Evolutionary conservation across 2,329 filamentous ascomycete species (phyloP).

Genomic region (Fusarium longipes): DNA sequence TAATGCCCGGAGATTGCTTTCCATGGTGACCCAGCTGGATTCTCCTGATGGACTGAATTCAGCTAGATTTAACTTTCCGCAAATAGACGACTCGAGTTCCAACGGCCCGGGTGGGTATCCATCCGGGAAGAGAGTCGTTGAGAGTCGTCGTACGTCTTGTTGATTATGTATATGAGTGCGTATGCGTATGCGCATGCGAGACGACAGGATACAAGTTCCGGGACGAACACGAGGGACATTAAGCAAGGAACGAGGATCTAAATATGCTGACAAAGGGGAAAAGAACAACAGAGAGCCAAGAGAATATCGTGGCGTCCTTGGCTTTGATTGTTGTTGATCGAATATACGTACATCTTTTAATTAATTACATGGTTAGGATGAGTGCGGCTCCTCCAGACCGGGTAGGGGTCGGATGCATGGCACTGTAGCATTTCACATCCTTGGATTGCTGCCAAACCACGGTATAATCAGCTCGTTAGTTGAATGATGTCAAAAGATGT

Average conservation of each 20-base stretch:
- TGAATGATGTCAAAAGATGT: slow-evolving; percentile 1
- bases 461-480: neutral
- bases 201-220: slow-evolving; percentile 14
- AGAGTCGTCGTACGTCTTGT: slow-evolving; percentile 33
- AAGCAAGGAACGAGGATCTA: slow-evolving; percentile 18
- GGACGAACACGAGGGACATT: slow-evolving; percentile 29
- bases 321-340: slow-evolving; percentile 8
- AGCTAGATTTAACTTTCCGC: slow-evolving; percentile 34
- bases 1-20: slow-evolving; percentile 43
- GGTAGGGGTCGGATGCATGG: neutral
- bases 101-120: slow-evolving; percentile 40
- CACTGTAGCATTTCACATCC: slow-evolving; percentile 1
- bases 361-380: slow-evolving; percentile 21
- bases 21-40: slow-evolving; percentile 25
- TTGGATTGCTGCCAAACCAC: neutral
- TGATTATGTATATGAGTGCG: slow-evolving; percentile 14
- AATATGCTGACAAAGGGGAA: neutral
- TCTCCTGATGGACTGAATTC: slow-evolving; percentile 21
- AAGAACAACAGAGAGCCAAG: neutral
- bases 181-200: slow-evolving; percentile 17
- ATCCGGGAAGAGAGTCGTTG: slow-evolving; percentile 36
- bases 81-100: slow-evolving; percentile 41
- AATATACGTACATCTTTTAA: slow-evolving; percentile 12
- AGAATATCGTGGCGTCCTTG: slow-evolving; percentile 7
- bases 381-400: slow-evolving; percentile 34